Percentiles rank a stretch among this genome's conserved stretches.
phyloP scores from a whole-genome alignment of 192 early-diverging fungal species.

The Podila verticillata region DNA sequence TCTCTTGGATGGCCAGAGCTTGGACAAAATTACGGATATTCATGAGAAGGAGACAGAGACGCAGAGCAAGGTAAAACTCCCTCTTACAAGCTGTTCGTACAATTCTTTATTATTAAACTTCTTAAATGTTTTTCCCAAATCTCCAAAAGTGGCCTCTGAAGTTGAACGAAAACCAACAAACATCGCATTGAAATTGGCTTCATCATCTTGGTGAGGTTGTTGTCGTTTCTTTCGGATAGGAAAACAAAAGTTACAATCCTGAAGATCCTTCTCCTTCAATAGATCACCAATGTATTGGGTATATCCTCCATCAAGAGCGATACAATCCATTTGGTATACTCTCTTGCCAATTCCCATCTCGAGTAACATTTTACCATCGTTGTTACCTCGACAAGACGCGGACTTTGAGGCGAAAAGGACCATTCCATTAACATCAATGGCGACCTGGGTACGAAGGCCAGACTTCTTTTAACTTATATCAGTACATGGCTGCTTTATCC shows the following conservation, averaged over 20 bases:
- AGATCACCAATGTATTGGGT: neutral
- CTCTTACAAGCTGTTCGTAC: neutral
- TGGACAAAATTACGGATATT: neutral
- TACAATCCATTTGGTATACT: neutral
- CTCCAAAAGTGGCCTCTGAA: neutral
- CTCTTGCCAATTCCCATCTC: neutral
- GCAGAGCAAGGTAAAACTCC: neutral
- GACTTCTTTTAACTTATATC: neutral
- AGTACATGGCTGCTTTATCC: neutral
- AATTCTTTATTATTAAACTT: neutral
- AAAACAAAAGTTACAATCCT: neutral
- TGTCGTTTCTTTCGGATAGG: constrained; percentile 1
- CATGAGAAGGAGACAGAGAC: neutral
- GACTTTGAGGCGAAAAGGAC: neutral
- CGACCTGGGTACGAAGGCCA: neutral
- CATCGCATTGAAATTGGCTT: neutral
- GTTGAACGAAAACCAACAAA: neutral
- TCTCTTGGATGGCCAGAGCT: neutral
- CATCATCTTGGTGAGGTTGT: neutral
- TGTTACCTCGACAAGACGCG: neutral
- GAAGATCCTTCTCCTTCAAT: neutral
- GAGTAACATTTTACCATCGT: neutral
- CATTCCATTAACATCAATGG: constrained; percentile 5
- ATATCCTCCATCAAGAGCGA: neutral
- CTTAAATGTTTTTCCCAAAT: neutral